These are phyloP conservation scores for Salix koriyanagi DNA, from an alignment of 345 rosid genomes.

Conservation along the genomic window DNA sequence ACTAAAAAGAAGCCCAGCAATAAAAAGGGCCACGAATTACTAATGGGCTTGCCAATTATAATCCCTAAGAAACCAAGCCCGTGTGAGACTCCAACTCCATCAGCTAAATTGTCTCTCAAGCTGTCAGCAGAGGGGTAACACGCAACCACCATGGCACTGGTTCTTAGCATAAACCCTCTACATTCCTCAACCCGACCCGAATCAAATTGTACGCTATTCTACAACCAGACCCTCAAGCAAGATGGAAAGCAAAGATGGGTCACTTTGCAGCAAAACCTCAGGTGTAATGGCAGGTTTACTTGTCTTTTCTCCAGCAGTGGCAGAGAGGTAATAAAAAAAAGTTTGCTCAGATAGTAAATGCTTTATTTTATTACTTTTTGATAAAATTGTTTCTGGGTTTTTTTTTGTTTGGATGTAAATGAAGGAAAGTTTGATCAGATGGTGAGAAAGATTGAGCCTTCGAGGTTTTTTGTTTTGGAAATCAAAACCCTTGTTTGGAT, in stretches of 20 bases:
- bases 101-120: background rate
- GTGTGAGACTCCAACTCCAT: background rate
- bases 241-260: constrained; percentile 30
- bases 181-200: constrained; percentile 27
- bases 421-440: background rate
- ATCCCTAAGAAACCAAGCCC: background rate
- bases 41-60: background rate
- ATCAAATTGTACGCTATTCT: constrained; percentile 5
- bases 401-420: background rate
- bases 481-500: background rate
- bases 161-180: constrained; percentile 36
- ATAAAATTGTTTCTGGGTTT: background rate
- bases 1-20: too few species aligned
- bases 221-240: constrained; percentile 2
- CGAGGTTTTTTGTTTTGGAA: background rate
- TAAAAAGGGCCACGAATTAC: background rate
- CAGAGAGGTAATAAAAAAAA: constrained; percentile 45
- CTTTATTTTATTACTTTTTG: background rate
- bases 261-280: constrained; percentile 38
- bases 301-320: constrained; percentile 73
- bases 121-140: background rate
- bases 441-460: background rate
- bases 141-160: constrained; percentile 40
- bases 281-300: constrained; percentile 49
- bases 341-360: background rate